phyloP scores from a whole-genome alignment of 805 yeast genomes.

The Starmerella geochares region DNA sequence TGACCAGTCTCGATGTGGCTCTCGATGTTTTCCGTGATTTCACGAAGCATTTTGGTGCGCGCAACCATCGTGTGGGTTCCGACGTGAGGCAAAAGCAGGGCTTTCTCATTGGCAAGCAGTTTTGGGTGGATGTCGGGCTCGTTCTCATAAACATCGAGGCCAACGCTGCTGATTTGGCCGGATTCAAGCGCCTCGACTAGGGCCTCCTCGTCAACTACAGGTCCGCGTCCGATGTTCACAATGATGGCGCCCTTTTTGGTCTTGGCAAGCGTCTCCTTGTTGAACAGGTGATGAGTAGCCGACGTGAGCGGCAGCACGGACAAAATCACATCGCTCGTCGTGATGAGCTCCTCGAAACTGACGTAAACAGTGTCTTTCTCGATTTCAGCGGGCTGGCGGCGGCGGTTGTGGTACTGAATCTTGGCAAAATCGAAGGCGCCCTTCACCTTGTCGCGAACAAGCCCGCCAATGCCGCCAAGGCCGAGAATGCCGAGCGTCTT shows the following conservation, averaged over 20 bases:
- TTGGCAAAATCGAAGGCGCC: constrained; percentile 42
- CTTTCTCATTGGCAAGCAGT: constrained; percentile 38
- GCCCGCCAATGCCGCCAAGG: constrained; percentile 55
- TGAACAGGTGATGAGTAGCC: constrained; percentile 43
- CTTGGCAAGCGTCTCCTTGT: constrained; percentile 37
- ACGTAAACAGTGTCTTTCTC: constrained; percentile 41
- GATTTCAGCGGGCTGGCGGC: constrained; percentile 38
- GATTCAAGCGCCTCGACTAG: constrained; percentile 39
- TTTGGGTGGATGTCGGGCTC: constrained; percentile 48
- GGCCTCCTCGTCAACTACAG: constrained; percentile 46
- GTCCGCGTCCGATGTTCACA: constrained; percentile 54
- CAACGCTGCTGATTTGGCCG: constrained; percentile 45
- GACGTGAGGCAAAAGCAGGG: constrained; percentile 49
- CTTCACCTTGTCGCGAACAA: constrained; percentile 41
- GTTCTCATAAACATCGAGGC: constrained; percentile 50
- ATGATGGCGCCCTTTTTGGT: constrained; percentile 47
- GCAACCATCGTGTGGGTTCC: constrained; percentile 36
- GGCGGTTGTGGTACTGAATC: constrained; percentile 46
- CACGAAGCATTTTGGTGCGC: constrained; percentile 67
- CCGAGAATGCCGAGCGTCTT: constrained; percentile 50
- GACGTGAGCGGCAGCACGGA: constrained; percentile 45
- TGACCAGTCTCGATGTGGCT: constrained; percentile 53
- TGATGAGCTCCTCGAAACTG: constrained; percentile 39
- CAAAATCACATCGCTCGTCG: constrained; percentile 41
- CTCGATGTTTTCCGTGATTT: constrained; percentile 58